Conservation (phyloP, 805 yeast genomes). For the Spathaspora hagerdaliae region DNA sequence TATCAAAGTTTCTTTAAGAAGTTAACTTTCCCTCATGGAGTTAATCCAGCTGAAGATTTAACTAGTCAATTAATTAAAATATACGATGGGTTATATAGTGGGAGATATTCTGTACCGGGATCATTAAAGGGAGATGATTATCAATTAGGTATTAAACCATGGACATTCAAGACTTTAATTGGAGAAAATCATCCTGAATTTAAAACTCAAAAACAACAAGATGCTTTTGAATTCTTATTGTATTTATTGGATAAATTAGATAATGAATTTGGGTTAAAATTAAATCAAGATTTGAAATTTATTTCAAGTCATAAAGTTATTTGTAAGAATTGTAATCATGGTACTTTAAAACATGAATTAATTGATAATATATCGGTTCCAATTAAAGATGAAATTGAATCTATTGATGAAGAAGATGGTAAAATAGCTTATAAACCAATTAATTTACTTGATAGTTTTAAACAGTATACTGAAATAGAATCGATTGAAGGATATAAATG, state of each 20-base stretch:
- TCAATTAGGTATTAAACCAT: constrained; percentile 76
- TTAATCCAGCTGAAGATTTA: constrained; percentile 60
- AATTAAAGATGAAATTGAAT: constrained; percentile 40
- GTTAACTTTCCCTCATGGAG: constrained; percentile 23
- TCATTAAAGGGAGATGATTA: constrained; percentile 42
- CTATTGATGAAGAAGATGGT: constrained; percentile 39
- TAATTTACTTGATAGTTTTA: constrained; percentile 47
- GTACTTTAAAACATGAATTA: constrained; percentile 51
- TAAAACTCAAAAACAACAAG: constrained; percentile 86
- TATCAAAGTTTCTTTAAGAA: constrained; percentile 38
- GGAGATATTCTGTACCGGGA: constrained; percentile 65
- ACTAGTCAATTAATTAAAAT: constrained; percentile 74
- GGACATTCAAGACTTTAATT: constrained; percentile 67
- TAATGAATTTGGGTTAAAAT: constrained; percentile 35
- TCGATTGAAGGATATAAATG: constrained; percentile 59
- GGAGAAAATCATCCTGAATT: constrained; percentile 83
- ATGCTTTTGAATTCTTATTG: constrained; percentile 84
- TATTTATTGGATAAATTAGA: constrained; percentile 66
- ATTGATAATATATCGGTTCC: constrained; percentile 65
- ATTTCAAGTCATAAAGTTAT: constrained; percentile 60
- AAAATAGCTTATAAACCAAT: constrained; percentile 46
- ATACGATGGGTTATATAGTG: constrained; percentile 74
- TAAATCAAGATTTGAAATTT: constrained; percentile 62
- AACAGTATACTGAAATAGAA: constrained; percentile 44
- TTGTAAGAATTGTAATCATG: constrained; percentile 55